Evolutionary conservation across 768 basidiomycete genomes (phyloP), one percentile per base, ranked within the genome.

Genomic region (Obba rivulosa): DNA sequence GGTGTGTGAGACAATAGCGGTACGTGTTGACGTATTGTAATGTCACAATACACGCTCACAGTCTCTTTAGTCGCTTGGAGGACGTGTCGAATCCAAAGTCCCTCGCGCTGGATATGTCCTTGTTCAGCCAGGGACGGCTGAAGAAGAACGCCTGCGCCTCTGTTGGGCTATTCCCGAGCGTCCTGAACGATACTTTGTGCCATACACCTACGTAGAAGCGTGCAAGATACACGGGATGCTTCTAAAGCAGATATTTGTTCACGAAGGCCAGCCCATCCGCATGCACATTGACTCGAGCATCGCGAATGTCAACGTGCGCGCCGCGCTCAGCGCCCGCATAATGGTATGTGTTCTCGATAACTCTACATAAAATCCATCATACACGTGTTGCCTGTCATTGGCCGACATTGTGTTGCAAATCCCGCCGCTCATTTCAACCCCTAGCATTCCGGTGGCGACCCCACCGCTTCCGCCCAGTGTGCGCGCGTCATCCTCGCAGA

Each of bases 211-310:
- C 60, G 79, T 91, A 14, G 86, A 89, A 34, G 85, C 87, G n/a
- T 90, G 88, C 69, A 87, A 85, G 64, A 77, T 84, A n/a, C 78
- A 80, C 0, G 82, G 83, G 11, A 80, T 79, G 74, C 64, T 87
- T 13, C 59, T 90, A 45, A 85, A 78, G 64, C 87, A 89, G 58
- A 85, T 90, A 28, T 90, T 91, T 52, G 66, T 81, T 14, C 80
- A 86, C 50, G 70, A 82, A 28, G 83, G 80, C 4, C 60, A 55
- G 3, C 79, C 86, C 1, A 83, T 88, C 49, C 72, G 76, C 23
- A 86, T 91, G 76, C 85, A 89, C 58, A 87, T 91, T 42, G 86
- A 91, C 56, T 71, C 80, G 1, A 87, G 85, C 61, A 88, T 91
- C 40, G 83, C 84, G 23, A 89, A 91, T 62, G 72, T 81, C 49